Percentiles rank a stretch among this genome's conserved stretches.
phyloP scores from a whole-genome alignment of 495 filamentous ascomycete genomes.

The Daldinia grandis region DNA sequence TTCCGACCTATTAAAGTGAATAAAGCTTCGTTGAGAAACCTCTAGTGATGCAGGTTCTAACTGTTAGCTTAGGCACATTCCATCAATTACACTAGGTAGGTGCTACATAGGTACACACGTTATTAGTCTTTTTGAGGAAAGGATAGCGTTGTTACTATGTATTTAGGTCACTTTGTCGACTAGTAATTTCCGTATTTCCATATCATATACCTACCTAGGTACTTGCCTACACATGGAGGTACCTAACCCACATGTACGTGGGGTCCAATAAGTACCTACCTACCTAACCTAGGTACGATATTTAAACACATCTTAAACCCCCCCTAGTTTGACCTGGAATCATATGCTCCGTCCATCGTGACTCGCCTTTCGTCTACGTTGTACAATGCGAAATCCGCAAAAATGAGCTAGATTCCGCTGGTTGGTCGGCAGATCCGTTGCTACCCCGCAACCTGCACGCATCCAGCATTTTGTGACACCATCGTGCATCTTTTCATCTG shows the following conservation, averaged over 20 bases:
- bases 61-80: background rate
- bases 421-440: constrained; percentile 38
- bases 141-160: background rate
- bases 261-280: background rate
- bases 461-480: constrained; percentile 32
- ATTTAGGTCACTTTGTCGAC: background rate
- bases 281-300: background rate
- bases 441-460: constrained; percentile 36
- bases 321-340: constrained; percentile 12
- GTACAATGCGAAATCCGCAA: background rate
- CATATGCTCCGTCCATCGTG: constrained; percentile 40
- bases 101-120: too few species aligned
- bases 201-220: background rate
- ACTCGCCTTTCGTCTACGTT: background rate
- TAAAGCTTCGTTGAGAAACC: background rate
- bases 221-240: too few species aligned
- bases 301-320: background rate
- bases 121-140: background rate
- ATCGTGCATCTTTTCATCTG: constrained; percentile 28
- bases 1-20: constrained; percentile 3
- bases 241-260: too few species aligned
- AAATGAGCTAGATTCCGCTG: constrained; percentile 7
- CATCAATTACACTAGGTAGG: background rate
- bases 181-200: background rate
- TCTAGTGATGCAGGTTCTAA: background rate